These are phyloP conservation scores for Geotrichum cucujoidarum DNA, from an alignment of 1,139 yeast genomes.

Conservation along the genomic window DNA sequence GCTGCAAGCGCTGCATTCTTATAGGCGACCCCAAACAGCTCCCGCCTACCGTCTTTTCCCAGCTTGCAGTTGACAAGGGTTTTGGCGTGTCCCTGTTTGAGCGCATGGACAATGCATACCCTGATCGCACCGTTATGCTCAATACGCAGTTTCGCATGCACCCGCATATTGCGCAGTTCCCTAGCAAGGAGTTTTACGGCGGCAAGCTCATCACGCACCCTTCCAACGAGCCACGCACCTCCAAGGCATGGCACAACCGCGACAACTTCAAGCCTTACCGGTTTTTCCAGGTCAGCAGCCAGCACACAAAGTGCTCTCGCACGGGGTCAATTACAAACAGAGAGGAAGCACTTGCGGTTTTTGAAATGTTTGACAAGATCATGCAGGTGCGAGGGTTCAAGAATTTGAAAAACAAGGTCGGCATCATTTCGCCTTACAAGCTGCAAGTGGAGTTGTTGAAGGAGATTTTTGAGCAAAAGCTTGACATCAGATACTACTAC, in stretches of 20 bases:
- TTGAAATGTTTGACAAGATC: slow-evolving; percentile 48
- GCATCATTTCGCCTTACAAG: slow-evolving; percentile 91
- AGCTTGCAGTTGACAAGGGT: slow-evolving; percentile 68
- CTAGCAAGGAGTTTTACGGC: slow-evolving; percentile 78
- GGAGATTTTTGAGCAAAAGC: slow-evolving; percentile 50
- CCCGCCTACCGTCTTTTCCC: slow-evolving; percentile 97
- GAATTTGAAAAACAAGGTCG: slow-evolving; percentile 67
- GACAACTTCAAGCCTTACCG: slow-evolving; percentile 63
- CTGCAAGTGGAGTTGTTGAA: slow-evolving; percentile 69
- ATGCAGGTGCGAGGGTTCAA: slow-evolving; percentile 24
- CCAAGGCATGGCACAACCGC: slow-evolving; percentile 70
- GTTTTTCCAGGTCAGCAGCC: slow-evolving; percentile 66
- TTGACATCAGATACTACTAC: slow-evolving; percentile 37
- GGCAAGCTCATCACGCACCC: slow-evolving; percentile 73
- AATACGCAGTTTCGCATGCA: slow-evolving; percentile 99
- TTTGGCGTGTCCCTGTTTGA: slow-evolving; percentile 94
- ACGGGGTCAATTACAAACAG: slow-evolving; percentile 19
- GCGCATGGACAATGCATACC: slow-evolving; percentile 74
- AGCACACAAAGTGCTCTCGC: slow-evolving; percentile 47
- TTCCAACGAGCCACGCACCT: slow-evolving; percentile 41
- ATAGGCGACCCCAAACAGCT: slow-evolving; percentile 98
- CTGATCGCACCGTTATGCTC: slow-evolving; percentile 61
- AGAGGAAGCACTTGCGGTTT: slow-evolving; percentile 15
- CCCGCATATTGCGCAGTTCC: slow-evolving; percentile 82
- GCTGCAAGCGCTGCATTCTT: slow-evolving; percentile 87